A percentile compares a stretch with the other conserved stretches of the same genome.
These are phyloP conservation scores for Acrocalymma vagum DNA, from an alignment of 2,329 filamentous ascomycete genomes.

Conservation along the genomic window DNA sequence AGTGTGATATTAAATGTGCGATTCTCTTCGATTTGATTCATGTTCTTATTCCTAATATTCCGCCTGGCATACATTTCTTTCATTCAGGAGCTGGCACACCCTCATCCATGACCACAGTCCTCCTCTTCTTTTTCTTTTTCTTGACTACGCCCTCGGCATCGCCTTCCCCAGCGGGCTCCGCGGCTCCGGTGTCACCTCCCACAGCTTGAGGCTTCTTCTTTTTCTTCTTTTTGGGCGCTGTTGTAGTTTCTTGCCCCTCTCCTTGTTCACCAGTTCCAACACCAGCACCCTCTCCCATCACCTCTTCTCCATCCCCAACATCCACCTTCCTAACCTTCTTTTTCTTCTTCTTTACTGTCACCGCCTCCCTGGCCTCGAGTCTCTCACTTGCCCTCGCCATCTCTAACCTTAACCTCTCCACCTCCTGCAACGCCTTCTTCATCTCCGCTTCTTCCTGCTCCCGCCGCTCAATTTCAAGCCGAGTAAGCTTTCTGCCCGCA, in stretches of 20 bases:
- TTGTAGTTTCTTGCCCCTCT: slow-evolving; percentile 19
- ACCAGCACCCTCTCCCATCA: slow-evolving; percentile 41
- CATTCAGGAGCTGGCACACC: slow-evolving; percentile 19
- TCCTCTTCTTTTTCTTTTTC: slow-evolving; percentile 54
- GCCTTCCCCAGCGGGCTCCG: slow-evolving; percentile 23
- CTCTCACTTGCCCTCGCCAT: slow-evolving; percentile 86
- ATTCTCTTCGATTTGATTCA: slow-evolving; percentile 7
- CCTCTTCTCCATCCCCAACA: slow-evolving; percentile 67
- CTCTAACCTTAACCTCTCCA: slow-evolving; percentile 84
- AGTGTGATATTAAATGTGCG: too few species aligned
- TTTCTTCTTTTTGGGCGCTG: slow-evolving; percentile 47
- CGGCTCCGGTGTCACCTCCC: slow-evolving; percentile 20
- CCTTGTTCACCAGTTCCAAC: too few species aligned
- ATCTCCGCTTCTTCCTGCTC: slow-evolving; percentile 87
- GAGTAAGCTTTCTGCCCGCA: slow-evolving; percentile 30
- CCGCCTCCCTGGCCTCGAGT: slow-evolving; percentile 74
- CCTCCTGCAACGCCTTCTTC: slow-evolving; percentile 85
- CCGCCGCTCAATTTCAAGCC: slow-evolving; percentile 70
- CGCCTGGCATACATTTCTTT: neutral
- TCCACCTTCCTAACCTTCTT: slow-evolving; percentile 53
- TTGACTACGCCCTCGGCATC: slow-evolving; percentile 42
- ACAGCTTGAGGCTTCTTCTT: slow-evolving; percentile 51
- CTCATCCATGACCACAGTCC: slow-evolving; percentile 44
- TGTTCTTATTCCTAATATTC: slow-evolving; percentile 1
- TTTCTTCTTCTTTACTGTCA: slow-evolving; percentile 70